Base-by-base conservation (phyloP, 805 yeast genomes). In the Nakazawaea anatomiae region DNA sequence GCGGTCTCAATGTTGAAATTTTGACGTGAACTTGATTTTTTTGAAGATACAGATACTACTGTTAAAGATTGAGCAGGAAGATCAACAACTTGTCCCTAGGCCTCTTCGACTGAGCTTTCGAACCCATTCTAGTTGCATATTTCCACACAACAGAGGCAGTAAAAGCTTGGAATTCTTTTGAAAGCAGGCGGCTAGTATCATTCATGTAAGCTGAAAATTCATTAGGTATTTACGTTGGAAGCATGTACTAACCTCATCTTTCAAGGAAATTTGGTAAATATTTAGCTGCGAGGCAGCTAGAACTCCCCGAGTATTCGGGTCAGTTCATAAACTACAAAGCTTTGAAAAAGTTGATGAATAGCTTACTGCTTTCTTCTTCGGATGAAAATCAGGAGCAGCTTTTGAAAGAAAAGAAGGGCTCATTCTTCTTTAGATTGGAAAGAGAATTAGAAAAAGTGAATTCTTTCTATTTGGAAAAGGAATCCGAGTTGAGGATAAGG, bases 391-490 rank as follows among this genome's bases (percentile, higher is more conserved):
- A 61, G 54, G 79, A 79, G 56, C 71, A 74, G 51, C 70, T 82
- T 2, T 71, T 94, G 42, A 92, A 90, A 61, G 96, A 89, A 57
- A 90, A 89, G 69, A 91, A 89, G 68, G 91, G 97, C 4, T 83
- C 94, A 1, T 87, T 87, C 61, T 87, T 87, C 70, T 94, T 94
- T 72, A 79, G 88, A 59, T 75, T 94, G 35, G 99, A 94, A 64
- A 80, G 99, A 61, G 99, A 94, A 64, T 75, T 94, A 58, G 99
- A 94, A 61, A 94, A 92, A 64, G 97, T 94, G 51, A 92, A 95
- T 66, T 76, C 82, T n/a, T 92, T 89, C 64, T 94, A 94, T 64
- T 69, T 90, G 42, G 95, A 89, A 62, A 92, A 90, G 63, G 98
- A 94, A 66, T 83, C 94, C 3, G 95, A 90, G 63, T 76, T 94